Evolutionary conservation across 306 rosid species (phyloP), one percentile per base, ranked within the genome.

Genomic region (Psophocarpus tetragonolobus): DNA sequence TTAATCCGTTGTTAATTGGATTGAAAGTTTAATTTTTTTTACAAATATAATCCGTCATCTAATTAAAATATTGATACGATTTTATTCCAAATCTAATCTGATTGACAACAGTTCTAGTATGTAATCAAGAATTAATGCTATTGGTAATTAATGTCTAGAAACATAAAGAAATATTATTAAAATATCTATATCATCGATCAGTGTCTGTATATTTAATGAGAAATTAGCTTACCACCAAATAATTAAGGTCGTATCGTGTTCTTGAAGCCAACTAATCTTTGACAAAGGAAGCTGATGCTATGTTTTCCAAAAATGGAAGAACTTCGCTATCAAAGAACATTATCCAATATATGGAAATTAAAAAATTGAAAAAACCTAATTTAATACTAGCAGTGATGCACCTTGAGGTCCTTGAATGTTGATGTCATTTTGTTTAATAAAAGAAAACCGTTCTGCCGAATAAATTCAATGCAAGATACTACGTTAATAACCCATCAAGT

Each of bases 341-440:
- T 68, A 29, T 61, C 77, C 24, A 62, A 77, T 50, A 13, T 44
- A 30, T 26, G 76, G 69, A 67, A 73, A 76, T 30, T 33, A 6
- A 60, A 60, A 60, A 68, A 13, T 61, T 71, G 50, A 66, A 73
- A 76, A 60, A 60, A 48, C 80, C 66, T 32, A 66, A 69, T 79
- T 71, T 58, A 79, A 70, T 79, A 56, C 36, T 53, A 20, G 38
- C 82, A 64, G 71, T 63, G 45, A 71, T 47, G 42, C 84, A 79
- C 69, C 80, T 78, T 18, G 26, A 50, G 57, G 26, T 18, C 57
- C 57, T 50, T 68, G 36, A 71, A 82, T 71, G 80, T 82, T 75
- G 77, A 86, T 85, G 84, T 79, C 86, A 82, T 82, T 82, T 74
- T 44, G 76, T 47, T 85, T 45, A 67, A 58, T 7, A 73, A 11